Percentiles rank a stretch among this genome's conserved stretches.
Conservation (phyloP, 371 early-diverging fungal species). For the Saksenaea vasiformis region DNA sequence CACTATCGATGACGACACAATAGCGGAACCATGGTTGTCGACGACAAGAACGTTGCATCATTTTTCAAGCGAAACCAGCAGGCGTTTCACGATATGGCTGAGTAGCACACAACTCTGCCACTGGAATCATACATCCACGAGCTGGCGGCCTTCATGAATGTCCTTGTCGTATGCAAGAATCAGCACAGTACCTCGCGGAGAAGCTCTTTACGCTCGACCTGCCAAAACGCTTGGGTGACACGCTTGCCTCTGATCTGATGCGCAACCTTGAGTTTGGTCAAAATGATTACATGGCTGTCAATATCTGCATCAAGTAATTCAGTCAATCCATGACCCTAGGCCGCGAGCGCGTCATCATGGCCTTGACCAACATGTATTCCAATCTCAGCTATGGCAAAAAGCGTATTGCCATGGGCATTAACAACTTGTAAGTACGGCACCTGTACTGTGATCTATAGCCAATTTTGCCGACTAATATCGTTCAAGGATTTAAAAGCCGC, state of each 20-base stretch:
- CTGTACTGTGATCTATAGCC: neutral
- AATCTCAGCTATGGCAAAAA: constrained; percentile 15
- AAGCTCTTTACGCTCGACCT: constrained; percentile 18
- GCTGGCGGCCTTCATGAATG: constrained; percentile 25
- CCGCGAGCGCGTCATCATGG: constrained; percentile 13
- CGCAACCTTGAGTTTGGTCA: constrained; percentile 13
- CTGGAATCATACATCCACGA: constrained; percentile 24
- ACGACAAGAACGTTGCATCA: constrained; percentile 9
- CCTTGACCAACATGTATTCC: constrained; percentile 14
- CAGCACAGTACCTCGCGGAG: constrained; percentile 27
- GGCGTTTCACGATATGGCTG: constrained; percentile 1
- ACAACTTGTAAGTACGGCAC: constrained; percentile 10
- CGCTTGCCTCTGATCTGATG: constrained; percentile 16
- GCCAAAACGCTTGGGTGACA: constrained; percentile 19
- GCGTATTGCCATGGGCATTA: constrained; percentile 11
- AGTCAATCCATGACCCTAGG: constrained; percentile 6
- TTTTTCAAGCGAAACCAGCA: constrained; percentile 11
- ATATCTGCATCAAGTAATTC: constrained; percentile 8
- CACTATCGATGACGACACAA: neutral
- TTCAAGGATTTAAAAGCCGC: neutral
- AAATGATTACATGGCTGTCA: constrained; percentile 13
- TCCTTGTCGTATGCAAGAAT: constrained; percentile 17
- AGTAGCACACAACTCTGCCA: constrained; percentile 16
- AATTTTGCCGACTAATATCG: neutral
- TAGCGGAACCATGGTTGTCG: constrained; percentile 11